A percentile compares a stretch with the other conserved stretches of the same genome.
Evolutionary conservation across 2,329 filamentous ascomycete species (phyloP).

Genomic region (Aspergillus felis): DNA sequence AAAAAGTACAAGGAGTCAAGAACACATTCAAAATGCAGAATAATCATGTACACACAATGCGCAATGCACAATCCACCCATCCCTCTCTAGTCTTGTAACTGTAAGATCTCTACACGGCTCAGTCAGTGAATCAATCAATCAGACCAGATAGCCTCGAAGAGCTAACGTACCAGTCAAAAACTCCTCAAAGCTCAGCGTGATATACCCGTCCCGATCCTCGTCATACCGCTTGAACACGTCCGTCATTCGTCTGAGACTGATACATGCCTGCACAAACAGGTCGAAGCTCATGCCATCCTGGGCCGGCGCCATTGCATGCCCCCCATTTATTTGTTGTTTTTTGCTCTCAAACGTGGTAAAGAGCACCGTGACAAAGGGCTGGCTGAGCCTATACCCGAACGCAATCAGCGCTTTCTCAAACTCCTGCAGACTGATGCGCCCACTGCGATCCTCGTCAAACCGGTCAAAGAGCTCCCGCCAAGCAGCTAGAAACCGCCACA

Average conservation of each 20-base stretch:
- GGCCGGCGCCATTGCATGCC: conserved; percentile 22
- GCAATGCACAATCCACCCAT: conserved; percentile 1
- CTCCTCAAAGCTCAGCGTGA: conserved; percentile 77
- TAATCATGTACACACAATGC: neutral
- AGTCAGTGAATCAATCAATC: neutral
- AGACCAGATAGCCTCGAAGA: neutral
- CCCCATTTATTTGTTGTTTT: conserved; percentile 36
- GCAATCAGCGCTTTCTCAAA: conserved; percentile 87
- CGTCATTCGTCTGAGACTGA: conserved; percentile 95
- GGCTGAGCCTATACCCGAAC: conserved; percentile 87
- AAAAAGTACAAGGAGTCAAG: conserved; percentile 1
- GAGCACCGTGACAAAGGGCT: conserved; percentile 75
- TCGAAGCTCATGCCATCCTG: conserved; percentile 79
- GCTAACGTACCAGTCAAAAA: conserved; percentile 60
- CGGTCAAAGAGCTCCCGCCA: conserved; percentile 95
- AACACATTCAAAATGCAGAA: neutral
- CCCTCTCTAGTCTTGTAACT: conserved; percentile 31
- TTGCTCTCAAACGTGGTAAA: conserved; percentile 81
- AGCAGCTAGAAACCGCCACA: conserved; percentile 93
- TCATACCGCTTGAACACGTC: conserved; percentile 99
- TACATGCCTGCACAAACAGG: conserved; percentile 95
- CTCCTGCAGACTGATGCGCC: conserved; percentile 80
- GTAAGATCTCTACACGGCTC: conserved; percentile 28
- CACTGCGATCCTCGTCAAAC: conserved; percentile 82
- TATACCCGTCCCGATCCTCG: conserved; percentile 90